Conservation (phyloP, 495 filamentous ascomycete species). For the Penicillium ochrochloron region DNA sequence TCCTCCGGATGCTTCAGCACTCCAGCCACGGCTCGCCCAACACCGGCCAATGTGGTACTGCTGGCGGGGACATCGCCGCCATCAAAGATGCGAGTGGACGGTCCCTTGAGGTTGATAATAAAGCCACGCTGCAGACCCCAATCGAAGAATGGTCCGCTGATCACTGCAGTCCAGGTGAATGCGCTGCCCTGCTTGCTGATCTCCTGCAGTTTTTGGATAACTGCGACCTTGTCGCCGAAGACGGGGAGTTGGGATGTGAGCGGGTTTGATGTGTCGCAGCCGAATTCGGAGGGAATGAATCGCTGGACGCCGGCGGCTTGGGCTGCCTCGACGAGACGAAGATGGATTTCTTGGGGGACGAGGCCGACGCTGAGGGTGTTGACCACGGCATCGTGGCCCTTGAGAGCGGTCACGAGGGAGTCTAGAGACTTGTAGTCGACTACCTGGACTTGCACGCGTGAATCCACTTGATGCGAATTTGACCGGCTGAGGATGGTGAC, state of each 20-base stretch:
- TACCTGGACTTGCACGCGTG: conserved; percentile 42
- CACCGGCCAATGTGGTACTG: conserved; percentile 48
- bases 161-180: conserved; percentile 57
- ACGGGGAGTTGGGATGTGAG: conserved; percentile 42
- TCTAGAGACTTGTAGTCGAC: conserved; percentile 62
- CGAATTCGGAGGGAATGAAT: conserved; percentile 70
- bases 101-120: conserved; percentile 47
- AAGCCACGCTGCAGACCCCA: conserved; percentile 48
- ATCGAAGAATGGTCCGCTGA: conserved; percentile 57
- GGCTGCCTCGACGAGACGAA: conserved; percentile 61
- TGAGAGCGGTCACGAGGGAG: conserved; percentile 45
- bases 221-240: conserved; percentile 52
- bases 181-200: conserved; percentile 31
- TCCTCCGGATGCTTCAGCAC: conserved; percentile 55
- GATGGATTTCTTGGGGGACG: conserved; percentile 42
- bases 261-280: conserved; percentile 52
- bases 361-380: conserved; percentile 41
- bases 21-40: conserved; percentile 54
- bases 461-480: conserved; percentile 43
- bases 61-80: conserved; percentile 57
- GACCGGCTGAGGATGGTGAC: conserved; percentile 63
- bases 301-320: conserved; percentile 61
- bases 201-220: conserved; percentile 54
- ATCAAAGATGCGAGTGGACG: conserved; percentile 54
- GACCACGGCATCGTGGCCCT: conserved; percentile 44